Evolutionary conservation across 306 rosid genomes (phyloP).

Genomic region (Trifolium repens): DNA sequence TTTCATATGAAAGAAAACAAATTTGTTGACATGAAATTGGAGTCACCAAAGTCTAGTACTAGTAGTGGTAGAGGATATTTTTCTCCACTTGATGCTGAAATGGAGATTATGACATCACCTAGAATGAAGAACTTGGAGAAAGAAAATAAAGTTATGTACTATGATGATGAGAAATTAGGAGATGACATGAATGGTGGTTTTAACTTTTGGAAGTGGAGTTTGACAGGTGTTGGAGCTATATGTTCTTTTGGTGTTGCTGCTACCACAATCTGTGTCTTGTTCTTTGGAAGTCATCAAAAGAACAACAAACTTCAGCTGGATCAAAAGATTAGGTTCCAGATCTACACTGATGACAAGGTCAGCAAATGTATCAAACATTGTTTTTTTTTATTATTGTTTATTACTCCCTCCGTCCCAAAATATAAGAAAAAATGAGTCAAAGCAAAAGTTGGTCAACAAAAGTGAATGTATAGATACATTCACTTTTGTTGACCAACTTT

Average conservation of each 20-base stretch:
- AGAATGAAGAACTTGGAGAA: constrained; percentile 50
- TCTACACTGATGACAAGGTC: constrained; percentile 79
- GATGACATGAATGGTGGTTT: constrained; percentile 41
- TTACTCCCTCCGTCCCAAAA: too few relatives aligned
- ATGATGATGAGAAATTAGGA: constrained; percentile 17
- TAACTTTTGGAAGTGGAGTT: constrained; percentile 70
- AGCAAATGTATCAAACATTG: constrained; percentile 4
- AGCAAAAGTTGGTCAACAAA: too few relatives aligned
- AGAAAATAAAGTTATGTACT: constrained; percentile 39
- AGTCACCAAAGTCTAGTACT: constrained; percentile 65
- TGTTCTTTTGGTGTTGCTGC: constrained; percentile 90
- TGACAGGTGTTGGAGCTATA: constrained; percentile 84
- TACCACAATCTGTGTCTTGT: constrained; percentile 72
- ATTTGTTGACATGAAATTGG: constrained; percentile 81
- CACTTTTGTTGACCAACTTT: too few relatives aligned
- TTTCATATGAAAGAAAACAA: constrained; percentile 69
- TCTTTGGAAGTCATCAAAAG: constrained; percentile 62
- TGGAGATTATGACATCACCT: constrained; percentile 54
- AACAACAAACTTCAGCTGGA: constrained; percentile 49
- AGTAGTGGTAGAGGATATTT: constrained; percentile 44
- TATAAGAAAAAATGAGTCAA: too few relatives aligned
- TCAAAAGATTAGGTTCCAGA: constrained; percentile 66
- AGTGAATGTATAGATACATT: too few relatives aligned
- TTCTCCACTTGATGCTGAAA: constrained; percentile 46
- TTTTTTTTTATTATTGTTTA: not conserved